These are phyloP conservation scores for Candida fluviatilis DNA, from an alignment of 805 yeast species.

Conservation along the genomic window DNA sequence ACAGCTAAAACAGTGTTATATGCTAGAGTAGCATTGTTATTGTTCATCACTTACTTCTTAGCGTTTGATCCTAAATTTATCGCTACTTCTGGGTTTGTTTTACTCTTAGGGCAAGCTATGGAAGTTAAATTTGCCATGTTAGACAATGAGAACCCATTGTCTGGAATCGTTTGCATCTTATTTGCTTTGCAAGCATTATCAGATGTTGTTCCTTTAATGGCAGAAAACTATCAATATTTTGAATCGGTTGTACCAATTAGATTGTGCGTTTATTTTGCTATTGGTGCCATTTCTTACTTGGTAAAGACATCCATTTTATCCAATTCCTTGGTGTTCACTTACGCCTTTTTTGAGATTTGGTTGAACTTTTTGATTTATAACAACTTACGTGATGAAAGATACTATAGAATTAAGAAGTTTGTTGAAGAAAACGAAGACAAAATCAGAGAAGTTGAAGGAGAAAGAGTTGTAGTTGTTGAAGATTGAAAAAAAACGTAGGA, in stretches of 20 bases:
- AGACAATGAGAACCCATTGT: conserved; percentile 37
- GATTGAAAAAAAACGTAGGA: too few relatives aligned
- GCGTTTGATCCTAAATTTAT: conserved; percentile 46
- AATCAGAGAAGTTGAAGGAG: conserved; percentile 24
- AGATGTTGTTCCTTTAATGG: conserved; percentile 59
- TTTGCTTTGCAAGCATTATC: conserved; percentile 41
- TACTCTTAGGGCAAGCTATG: conserved; percentile 61
- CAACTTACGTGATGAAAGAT: conserved; percentile 62
- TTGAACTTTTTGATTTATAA: conserved; percentile 58
- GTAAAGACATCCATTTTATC: conserved; percentile 46
- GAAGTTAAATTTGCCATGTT: conserved; percentile 33
- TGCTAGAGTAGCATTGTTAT: conserved; percentile 42
- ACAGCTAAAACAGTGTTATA: conserved; percentile 48
- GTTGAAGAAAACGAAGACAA: conserved; percentile 37
- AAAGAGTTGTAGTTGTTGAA: conserved; percentile 28
- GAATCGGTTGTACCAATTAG: conserved; percentile 60
- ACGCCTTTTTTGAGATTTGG: conserved; percentile 66
- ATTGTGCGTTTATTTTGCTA: conserved; percentile 43
- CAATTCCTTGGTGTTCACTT: conserved; percentile 59
- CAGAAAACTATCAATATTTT: conserved; percentile 47
- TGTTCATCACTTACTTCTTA: conserved; percentile 41
- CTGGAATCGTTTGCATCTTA: conserved; percentile 48
- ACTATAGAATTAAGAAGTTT: conserved; percentile 41
- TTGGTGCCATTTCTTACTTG: conserved; percentile 48
- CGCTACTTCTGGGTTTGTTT: conserved; percentile 41